Conservation (phyloP, 2,329 filamentous ascomycete genomes). For the Arthrobotrys megalospora region DNA sequence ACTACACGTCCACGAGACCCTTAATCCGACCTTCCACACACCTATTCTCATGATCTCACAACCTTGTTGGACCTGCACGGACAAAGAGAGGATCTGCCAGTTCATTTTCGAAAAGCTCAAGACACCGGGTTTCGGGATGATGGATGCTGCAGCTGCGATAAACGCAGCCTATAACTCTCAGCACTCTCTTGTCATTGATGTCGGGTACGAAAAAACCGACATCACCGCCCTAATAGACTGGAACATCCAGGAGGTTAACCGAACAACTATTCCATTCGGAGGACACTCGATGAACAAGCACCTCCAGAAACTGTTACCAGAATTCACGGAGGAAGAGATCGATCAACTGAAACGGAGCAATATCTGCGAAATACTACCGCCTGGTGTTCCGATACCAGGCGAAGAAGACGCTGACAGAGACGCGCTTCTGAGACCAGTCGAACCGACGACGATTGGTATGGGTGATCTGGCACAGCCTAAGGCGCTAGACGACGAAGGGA, state of each 20-base stretch:
- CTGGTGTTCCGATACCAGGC: constrained; percentile 69
- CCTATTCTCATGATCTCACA: constrained; percentile 92
- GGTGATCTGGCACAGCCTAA: constrained; percentile 32
- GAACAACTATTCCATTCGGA: constrained; percentile 78
- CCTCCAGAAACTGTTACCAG: constrained; percentile 78
- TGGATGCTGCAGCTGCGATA: constrained; percentile 89
- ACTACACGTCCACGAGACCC: constrained; percentile 83
- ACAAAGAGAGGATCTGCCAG: constrained; percentile 88
- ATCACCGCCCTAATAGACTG: constrained; percentile 91
- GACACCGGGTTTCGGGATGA: constrained; percentile 89
- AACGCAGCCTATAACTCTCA: constrained; percentile 84
- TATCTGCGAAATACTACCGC: constrained; percentile 78
- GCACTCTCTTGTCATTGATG: constrained; percentile 88
- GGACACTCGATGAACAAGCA: constrained; percentile 88
- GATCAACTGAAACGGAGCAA: constrained; percentile 79
- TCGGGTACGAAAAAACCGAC: constrained; percentile 92
- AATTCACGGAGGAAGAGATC: constrained; percentile 77
- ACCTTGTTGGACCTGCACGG: constrained; percentile 89
- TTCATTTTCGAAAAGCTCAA: constrained; percentile 99
- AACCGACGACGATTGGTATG: constrained; percentile 52
- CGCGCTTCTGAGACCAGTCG: constrained; percentile 69
- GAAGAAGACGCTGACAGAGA: constrained; percentile 68
- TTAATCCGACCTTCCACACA: constrained; percentile 93
- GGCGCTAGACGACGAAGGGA: constrained; percentile 64
- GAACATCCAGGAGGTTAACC: constrained; percentile 78